Conservation (phyloP, 2,329 filamentous ascomycete genomes). For the Pseudocercospora crystallina region DNA sequence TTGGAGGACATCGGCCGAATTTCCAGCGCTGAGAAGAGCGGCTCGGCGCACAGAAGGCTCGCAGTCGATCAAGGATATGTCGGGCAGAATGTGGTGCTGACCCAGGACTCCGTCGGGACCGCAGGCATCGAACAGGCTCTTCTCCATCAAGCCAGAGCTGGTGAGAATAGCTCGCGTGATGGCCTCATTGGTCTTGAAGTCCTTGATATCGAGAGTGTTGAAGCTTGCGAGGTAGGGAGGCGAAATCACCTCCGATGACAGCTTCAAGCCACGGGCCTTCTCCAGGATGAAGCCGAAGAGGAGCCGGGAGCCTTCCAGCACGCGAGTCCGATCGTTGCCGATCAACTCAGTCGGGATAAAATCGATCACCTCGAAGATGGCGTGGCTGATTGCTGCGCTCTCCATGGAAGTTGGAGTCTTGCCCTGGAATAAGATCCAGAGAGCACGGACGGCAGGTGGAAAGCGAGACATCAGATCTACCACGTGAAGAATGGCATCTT, state of each 20-base stretch:
- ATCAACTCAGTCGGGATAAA: constrained; percentile 32
- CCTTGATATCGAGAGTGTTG: constrained; percentile 31
- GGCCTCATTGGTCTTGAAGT: constrained; percentile 32
- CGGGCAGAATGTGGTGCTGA: constrained; percentile 14
- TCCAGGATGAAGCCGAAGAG: constrained; percentile 40
- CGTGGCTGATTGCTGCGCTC: constrained; percentile 36
- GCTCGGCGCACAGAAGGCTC: constrained; percentile 2
- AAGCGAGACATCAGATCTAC: constrained; percentile 35
- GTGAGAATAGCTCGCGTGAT: constrained; percentile 31
- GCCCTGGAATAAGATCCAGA: constrained; percentile 36
- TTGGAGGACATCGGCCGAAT: constrained; percentile 24
- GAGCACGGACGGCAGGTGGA: constrained; percentile 36
- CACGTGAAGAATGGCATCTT: constrained; percentile 33
- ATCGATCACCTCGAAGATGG: constrained; percentile 29
- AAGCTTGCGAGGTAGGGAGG: constrained; percentile 29
- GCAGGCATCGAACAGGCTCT: constrained; percentile 31
- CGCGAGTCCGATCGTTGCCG: constrained; percentile 25
- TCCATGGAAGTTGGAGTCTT: constrained; percentile 33
- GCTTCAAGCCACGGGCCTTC: constrained; percentile 29
- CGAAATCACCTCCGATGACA: constrained; percentile 5
- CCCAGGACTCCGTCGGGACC: constrained; percentile 22
- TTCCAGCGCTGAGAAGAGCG: constrained; percentile 28
- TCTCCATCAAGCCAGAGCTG: constrained; percentile 31
- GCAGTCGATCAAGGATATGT: constrained; percentile 11
- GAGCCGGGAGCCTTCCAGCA: constrained; percentile 38